A percentile compares a stretch with the other conserved stretches of the same genome.
phyloP scores from a whole-genome alignment of 768 basidiomycete genomes.

The Calvatia gigantea region DNA sequence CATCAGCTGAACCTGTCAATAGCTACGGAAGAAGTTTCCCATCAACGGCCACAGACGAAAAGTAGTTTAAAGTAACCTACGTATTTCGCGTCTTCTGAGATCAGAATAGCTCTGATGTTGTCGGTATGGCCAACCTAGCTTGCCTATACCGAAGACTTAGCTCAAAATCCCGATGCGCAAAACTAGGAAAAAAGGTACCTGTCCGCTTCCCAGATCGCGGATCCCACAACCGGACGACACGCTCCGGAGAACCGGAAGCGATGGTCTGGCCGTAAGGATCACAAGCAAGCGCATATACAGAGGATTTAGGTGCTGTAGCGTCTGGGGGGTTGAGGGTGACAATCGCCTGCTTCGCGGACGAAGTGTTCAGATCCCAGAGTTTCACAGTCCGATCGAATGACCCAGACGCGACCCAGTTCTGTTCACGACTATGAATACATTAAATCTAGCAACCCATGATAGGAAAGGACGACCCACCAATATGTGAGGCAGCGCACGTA shows the following conservation, averaged over 20 bases:
- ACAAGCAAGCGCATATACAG: constrained; percentile 73
- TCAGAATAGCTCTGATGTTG: constrained; percentile 86
- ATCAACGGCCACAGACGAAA: background rate
- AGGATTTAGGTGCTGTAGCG: constrained; percentile 60
- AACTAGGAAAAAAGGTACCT: constrained; percentile 22
- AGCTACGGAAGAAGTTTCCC: constrained; percentile 37
- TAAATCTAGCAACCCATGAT: constrained; percentile 5
- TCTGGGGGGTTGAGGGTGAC: constrained; percentile 69
- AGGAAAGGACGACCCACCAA: constrained; percentile 43
- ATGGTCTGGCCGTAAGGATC: constrained; percentile 79
- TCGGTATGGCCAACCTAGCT: constrained; percentile 97
- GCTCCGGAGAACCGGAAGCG: constrained; percentile 89
- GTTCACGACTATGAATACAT: constrained; percentile 54
- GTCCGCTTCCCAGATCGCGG: constrained; percentile 79
- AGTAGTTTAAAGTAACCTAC: constrained; percentile 42
- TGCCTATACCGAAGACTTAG: constrained; percentile 36
- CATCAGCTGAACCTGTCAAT: constrained; percentile 84
- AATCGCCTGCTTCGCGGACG: constrained; percentile 44
- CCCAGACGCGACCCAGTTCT: constrained; percentile 88
- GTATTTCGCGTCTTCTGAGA: constrained; percentile 89
- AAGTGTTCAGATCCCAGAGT: constrained; percentile 80
- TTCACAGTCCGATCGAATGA: constrained; percentile 94
- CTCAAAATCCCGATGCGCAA: background rate
- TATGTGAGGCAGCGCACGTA: constrained; percentile 80
- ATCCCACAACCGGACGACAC: constrained; percentile 91